phyloP scores from a whole-genome alignment of 83 land plant species.

The Picea mariana region DNA sequence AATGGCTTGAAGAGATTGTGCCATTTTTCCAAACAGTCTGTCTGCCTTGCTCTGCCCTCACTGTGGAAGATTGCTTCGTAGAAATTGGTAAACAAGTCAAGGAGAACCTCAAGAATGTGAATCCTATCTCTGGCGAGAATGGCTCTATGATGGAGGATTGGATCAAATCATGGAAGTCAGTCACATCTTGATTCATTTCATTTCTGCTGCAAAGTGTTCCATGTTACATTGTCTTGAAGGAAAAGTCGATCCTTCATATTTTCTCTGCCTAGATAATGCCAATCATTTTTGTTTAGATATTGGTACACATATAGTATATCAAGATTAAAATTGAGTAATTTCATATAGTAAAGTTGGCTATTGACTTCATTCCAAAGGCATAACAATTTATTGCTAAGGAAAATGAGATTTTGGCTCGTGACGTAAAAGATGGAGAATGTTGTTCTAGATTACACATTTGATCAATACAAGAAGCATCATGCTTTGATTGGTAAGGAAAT shows the following conservation, averaged over 20 bases:
- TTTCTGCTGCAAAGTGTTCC: neutral
- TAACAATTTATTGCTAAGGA: no score
- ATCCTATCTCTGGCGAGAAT: conserved; percentile 54
- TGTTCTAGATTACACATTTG: no score
- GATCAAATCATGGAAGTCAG: conserved; percentile 59
- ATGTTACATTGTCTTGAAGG: neutral
- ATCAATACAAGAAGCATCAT: no score
- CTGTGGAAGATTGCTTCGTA: conserved; percentile 53
- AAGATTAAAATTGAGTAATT: neutral
- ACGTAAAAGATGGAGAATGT: no score
- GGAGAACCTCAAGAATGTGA: conserved; percentile 40
- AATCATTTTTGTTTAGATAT: neutral
- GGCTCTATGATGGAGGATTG: conserved; percentile 66
- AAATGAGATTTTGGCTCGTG: no score
- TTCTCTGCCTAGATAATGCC: neutral
- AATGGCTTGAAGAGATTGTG: conserved; percentile 59
- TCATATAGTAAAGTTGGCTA: neutral
- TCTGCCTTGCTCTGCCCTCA: conserved; percentile 34
- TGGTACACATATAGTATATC: neutral
- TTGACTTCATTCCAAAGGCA: no score
- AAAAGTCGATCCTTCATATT: neutral
- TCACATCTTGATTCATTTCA: neutral
- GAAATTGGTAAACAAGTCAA: conserved; percentile 58
- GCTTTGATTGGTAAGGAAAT: no score
- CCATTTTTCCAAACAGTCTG: conserved; percentile 64